Evolutionary conservation across 2,329 filamentous ascomycete genomes (phyloP).

Genomic region (Coleophoma cylindrospora): DNA sequence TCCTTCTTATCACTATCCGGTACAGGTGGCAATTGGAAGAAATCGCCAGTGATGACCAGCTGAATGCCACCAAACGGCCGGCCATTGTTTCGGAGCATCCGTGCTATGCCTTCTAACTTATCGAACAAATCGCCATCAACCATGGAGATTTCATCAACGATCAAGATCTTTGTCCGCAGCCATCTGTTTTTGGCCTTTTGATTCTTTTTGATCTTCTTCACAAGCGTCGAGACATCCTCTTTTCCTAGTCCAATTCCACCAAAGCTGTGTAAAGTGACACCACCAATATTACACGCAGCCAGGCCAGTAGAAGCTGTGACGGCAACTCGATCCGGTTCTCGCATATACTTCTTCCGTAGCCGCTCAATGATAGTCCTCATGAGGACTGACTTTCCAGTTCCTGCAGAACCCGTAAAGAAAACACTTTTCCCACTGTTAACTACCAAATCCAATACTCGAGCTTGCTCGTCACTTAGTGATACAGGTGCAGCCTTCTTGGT

Average conservation of each 20-base stretch:
- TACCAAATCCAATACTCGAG: conserved; percentile 77
- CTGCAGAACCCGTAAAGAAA: conserved; percentile 96
- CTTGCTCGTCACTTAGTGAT: conserved; percentile 76
- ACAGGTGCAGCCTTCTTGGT: conserved; percentile 32
- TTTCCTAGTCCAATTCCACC: conserved; percentile 93
- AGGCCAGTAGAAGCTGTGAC: conserved; percentile 95
- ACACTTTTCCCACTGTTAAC: conserved; percentile 78
- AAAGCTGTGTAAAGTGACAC: conserved; percentile 94
- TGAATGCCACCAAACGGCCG: conserved; percentile 95
- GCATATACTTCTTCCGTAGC: conserved; percentile 68
- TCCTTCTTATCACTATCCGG: conserved; percentile 61
- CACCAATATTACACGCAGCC: conserved; percentile 94
- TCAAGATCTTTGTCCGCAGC: conserved; percentile 79
- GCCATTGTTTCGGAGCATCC: conserved; percentile 82
- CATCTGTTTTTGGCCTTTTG: conserved; percentile 84
- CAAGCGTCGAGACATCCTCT: conserved; percentile 71
- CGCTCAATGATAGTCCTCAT: conserved; percentile 86
- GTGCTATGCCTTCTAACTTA: conserved; percentile 85
- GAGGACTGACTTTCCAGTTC: conserved; percentile 94
- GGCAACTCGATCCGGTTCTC: conserved; percentile 79
- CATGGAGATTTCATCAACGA: conserved; percentile 98
- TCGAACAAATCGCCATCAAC: conserved; percentile 96
- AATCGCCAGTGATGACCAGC: conserved; percentile 91
- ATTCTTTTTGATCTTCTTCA: conserved; percentile 89
- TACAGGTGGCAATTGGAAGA: conserved; percentile 94